phyloP scores from a whole-genome alignment of 768 basidiomycete species.

The Auriscalpium microsporum region DNA sequence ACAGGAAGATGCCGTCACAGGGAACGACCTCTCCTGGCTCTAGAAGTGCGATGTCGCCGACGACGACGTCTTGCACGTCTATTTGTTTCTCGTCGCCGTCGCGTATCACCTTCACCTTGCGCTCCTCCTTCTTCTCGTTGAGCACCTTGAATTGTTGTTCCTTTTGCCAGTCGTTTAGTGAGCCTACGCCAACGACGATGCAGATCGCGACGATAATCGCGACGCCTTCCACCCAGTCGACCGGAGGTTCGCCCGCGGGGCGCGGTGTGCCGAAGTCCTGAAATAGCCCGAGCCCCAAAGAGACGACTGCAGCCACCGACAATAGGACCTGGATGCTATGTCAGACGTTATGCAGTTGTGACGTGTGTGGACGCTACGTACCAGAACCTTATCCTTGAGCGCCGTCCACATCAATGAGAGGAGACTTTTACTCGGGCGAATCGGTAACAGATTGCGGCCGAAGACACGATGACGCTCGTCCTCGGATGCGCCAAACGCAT shows the following conservation, averaged over 20 bases:
- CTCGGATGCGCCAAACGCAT: constrained; percentile 26
- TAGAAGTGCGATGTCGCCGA: constrained; percentile 85
- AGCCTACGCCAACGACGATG: constrained; percentile 84
- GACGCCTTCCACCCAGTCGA: constrained; percentile 97
- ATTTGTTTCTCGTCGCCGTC: constrained; percentile 21
- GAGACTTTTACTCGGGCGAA: constrained; percentile 38
- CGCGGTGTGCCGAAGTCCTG: constrained; percentile 79
- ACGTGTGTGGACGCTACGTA: constrained; percentile 23
- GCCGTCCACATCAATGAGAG: constrained; percentile 54
- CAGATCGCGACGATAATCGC: constrained; percentile 69
- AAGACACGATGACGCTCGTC: constrained; percentile 41
- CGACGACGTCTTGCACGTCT: constrained; percentile 68
- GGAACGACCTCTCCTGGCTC: constrained; percentile 96
- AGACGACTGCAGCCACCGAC: constrained; percentile 86
- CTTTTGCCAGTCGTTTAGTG: constrained; percentile 97
- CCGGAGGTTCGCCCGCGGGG: constrained; percentile 53
- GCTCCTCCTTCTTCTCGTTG: constrained; percentile 94
- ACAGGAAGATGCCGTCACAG: constrained; percentile 90
- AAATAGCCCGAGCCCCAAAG: constrained; percentile 89
- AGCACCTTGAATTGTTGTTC: constrained; percentile 90
- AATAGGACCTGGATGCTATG: constrained; percentile 66
- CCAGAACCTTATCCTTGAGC: constrained; percentile 55
- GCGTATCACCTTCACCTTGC: constrained; percentile 63
- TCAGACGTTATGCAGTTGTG: constrained; percentile 18
- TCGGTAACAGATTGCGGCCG: constrained; percentile 44